Evolutionary conservation across 495 filamentous ascomycete species (phyloP), one percentile per base, ranked within the genome.

Genomic region (Trichocladium antarcticum): DNA sequence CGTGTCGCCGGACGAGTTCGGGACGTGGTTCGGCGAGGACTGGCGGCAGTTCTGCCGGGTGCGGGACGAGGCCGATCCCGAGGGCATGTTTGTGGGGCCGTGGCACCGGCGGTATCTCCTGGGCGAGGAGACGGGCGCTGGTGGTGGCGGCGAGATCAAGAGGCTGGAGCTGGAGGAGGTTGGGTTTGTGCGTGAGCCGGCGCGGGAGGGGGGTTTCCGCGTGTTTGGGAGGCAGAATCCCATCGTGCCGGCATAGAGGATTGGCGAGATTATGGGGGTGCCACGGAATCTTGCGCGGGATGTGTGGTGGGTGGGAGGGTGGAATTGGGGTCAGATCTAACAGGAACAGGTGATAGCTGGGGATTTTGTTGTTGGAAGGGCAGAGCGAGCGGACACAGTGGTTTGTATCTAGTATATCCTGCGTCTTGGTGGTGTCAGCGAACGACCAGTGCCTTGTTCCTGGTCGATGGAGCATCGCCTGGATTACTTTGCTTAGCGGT

Each of bases 41-140:
- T 74, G 92, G 61, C 60, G 68, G 27, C 65, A 74, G 45, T 96
- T 83, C 80, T 66, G 80, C 31, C 66, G 73, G 42, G 73, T 94
- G 10, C 71, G 88, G 16, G 68, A 81, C 35, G 76, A 80, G 46
- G 79, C 82, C n/a, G 92, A 98, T 63, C 84, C 87, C 0, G 79
- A 90, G 42, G 89, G 90, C 39, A 80, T 96, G 76, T 98, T 98
- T 68, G 72, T 88, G 14, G 89, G 89, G 8, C 82, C 87, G 45
- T 98, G 90, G 92, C 84, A 96, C 62, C 71, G 80, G 37, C 74
- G 80, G 35, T 76, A 77, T 48, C 65, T 97, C n/a, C 71, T 89
- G 15, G 70, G 63, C 10, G 62, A 63, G 29, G 12, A 21, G n/a
- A 69, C 87, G 21, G 69, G 59, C 12, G n/a, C n/a, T n/a, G 59